Conservation (phyloP, 768 basidiomycete genomes). For the Hygrophorus russula region DNA sequence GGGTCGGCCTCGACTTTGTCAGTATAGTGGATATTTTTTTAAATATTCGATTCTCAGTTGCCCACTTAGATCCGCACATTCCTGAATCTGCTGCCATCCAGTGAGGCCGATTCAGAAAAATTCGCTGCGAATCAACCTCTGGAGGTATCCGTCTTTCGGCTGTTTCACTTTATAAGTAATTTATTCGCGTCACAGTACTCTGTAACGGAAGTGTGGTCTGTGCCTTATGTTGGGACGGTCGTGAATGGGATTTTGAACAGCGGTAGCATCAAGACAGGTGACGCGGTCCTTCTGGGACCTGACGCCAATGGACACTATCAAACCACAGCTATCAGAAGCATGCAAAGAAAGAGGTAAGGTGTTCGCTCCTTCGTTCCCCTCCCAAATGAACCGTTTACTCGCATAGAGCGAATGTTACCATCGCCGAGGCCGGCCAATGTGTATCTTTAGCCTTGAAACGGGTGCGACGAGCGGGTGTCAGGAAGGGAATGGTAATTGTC, state of each 20-base stretch:
- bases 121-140: constrained; percentile 72
- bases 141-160: constrained; percentile 35
- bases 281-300: constrained; percentile 78
- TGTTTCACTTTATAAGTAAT: neutral
- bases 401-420: constrained; percentile 61
- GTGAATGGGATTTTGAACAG: constrained; percentile 77
- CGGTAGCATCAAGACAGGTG: constrained; percentile 67
- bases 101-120: constrained; percentile 72
- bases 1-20: constrained; percentile 78
- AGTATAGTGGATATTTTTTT: constrained; percentile 10
- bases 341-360: constrained; percentile 84
- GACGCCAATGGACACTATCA: constrained; percentile 88
- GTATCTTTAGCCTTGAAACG: constrained; percentile 90
- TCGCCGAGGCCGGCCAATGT: constrained; percentile 92
- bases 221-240: constrained; percentile 78
- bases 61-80: constrained; percentile 67
- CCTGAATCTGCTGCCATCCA: constrained; percentile 83
- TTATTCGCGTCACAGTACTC: constrained; percentile 43
- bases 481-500: constrained; percentile 94
- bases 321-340: constrained; percentile 72
- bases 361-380: neutral
- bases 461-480: constrained; percentile 64
- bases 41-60: neutral
- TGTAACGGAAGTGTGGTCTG: constrained; percentile 80
- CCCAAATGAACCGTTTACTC: neutral